These are phyloP conservation scores for Prototheca cutis DNA, from an alignment of 163 green algal species.

Conservation along the genomic window DNA sequence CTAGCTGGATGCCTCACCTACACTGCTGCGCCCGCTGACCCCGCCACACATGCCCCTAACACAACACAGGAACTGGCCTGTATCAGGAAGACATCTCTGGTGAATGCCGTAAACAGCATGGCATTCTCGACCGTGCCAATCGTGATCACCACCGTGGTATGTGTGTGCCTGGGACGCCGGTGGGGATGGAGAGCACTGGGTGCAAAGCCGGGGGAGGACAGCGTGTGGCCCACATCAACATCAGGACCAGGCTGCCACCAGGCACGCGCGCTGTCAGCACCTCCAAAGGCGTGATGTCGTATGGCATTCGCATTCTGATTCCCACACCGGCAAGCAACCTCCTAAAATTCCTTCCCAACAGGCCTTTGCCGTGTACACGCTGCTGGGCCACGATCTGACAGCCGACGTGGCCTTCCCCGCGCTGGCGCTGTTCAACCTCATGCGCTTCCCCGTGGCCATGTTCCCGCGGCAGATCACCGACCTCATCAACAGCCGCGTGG, in stretches of 20 bases:
- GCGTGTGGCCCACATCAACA: no score
- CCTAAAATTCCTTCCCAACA: constrained; percentile 1
- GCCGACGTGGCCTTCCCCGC: constrained; percentile 71
- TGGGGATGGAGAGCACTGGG: neutral
- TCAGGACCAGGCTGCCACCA: no score
- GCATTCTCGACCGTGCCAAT: constrained; percentile 31
- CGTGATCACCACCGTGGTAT: constrained; percentile 27
- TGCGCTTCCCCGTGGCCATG: constrained; percentile 82
- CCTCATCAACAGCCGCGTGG: constrained; percentile 68
- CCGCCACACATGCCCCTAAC: no score
- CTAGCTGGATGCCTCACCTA: no score
- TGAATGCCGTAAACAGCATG: constrained; percentile 40
- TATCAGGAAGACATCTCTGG: constrained; percentile 36
- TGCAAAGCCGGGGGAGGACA: no score
- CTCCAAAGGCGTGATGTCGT: neutral
- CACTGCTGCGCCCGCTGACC: no score
- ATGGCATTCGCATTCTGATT: neutral
- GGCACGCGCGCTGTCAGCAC: no score
- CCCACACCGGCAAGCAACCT: no score
- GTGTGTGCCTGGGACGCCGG: neutral
- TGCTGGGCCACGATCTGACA: constrained; percentile 53
- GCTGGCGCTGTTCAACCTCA: constrained; percentile 84
- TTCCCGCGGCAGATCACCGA: constrained; percentile 60
- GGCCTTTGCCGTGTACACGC: constrained; percentile 53
- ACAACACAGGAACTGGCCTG: constrained; percentile 48